Evolutionary conservation across 306 rosid species (phyloP).

Genomic region (Hippophae tibetana): DNA sequence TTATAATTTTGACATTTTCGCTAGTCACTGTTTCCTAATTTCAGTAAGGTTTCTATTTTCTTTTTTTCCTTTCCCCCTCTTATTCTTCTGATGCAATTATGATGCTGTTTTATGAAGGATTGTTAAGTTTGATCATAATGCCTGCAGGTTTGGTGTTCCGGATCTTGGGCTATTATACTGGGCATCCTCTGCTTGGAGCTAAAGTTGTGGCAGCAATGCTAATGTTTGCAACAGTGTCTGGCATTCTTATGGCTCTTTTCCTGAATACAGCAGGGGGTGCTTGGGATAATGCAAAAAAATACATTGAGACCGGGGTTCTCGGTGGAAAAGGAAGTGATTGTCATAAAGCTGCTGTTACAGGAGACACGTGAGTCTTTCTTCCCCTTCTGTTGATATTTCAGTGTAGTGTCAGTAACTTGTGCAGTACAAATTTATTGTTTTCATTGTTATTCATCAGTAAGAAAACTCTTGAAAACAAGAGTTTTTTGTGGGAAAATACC

Average conservation of each 20-base stretch:
- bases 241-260: conserved; percentile 97
- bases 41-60: no score
- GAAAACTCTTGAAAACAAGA: no score
- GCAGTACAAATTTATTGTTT: background rate
- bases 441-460: background rate
- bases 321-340: conserved; percentile 98
- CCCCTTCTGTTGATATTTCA: background rate
- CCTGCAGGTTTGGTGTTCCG: conserved; percentile 76
- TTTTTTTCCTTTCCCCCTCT: no score
- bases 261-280: conserved; percentile 98
- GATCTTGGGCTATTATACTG: conserved; percentile 82
- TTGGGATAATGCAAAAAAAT: conserved; percentile 98
- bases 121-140: no score
- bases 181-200: conserved; percentile 92
- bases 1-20: no score
- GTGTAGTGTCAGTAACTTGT: background rate
- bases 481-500: no score
- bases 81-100: no score
- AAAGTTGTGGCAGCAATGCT: conserved; percentile 86
- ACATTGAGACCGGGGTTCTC: conserved; percentile 91
- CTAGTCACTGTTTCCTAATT: no score
- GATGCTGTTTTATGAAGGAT: no score
- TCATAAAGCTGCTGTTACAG: conserved; percentile 93
- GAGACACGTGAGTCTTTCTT: conserved; percentile 76
- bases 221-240: conserved; percentile 94